Conservation (phyloP, 1,284 basidiomycete species). For the Ceratobasidium sp. region DNA sequence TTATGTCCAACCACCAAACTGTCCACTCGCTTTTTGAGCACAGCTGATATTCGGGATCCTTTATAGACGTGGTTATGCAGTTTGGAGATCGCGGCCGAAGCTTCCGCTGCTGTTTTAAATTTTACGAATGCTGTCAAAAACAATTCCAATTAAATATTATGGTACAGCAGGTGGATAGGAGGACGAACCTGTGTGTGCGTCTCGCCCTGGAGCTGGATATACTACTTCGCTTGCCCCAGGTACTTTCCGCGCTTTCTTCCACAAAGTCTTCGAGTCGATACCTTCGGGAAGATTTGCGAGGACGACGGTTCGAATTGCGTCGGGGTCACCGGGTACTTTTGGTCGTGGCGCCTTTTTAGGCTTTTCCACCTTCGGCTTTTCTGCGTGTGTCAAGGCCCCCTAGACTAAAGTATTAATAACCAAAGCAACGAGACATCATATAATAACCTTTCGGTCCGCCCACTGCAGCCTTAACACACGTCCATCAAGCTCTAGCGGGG, state of each 20-base stretch:
- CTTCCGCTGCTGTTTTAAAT: slow-evolving; percentile 79
- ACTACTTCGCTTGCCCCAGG: slow-evolving; percentile 77
- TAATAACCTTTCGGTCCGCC: slow-evolving; percentile 81
- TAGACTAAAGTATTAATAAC: slow-evolving; percentile 43
- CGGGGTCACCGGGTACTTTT: slow-evolving; percentile 67
- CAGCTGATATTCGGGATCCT: slow-evolving; percentile 86
- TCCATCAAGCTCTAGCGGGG: slow-evolving; percentile 67
- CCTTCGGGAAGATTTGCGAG: slow-evolving; percentile 79
- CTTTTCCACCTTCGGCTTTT: slow-evolving; percentile 2
- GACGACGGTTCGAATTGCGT: slow-evolving; percentile 84
- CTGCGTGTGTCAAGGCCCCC: slow-evolving; percentile 1
- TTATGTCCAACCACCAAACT: slow-evolving; percentile 68
- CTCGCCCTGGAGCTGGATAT: slow-evolving; percentile 70
- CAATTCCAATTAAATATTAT: not conserved
- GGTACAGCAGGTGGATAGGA: not conserved
- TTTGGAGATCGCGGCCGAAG: slow-evolving; percentile 81
- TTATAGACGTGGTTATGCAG: slow-evolving; percentile 97
- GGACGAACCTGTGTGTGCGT: slow-evolving; percentile 56
- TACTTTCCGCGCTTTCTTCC: slow-evolving; percentile 91
- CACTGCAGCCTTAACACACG: slow-evolving; percentile 81
- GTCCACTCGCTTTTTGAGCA: slow-evolving; percentile 90
- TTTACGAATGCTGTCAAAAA: slow-evolving; percentile 75
- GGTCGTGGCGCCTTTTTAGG: slow-evolving; percentile 61
- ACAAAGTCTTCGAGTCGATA: slow-evolving; percentile 80
- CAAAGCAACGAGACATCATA: not conserved